Percentiles rank a stretch among this genome's conserved stretches.
Conservation (phyloP, 352 stramenopile species). For the Globisporangium takayamanum region DNA sequence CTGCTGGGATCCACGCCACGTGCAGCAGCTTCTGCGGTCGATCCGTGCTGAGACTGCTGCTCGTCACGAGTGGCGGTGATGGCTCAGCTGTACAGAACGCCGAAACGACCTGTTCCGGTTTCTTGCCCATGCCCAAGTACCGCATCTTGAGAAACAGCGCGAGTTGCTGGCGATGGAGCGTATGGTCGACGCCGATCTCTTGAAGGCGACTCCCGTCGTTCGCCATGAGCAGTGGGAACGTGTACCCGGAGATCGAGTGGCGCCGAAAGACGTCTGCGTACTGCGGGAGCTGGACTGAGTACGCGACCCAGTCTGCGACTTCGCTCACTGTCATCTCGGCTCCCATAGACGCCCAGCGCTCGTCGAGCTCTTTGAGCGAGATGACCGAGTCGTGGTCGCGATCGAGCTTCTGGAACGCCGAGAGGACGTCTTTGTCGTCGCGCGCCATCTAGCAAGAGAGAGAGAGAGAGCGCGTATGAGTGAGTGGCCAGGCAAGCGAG, state of each 20-base stretch:
- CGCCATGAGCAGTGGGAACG: constrained; percentile 82
- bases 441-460: constrained; percentile 26
- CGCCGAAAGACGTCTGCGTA: constrained; percentile 71
- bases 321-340: constrained; percentile 85
- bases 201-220: constrained; percentile 62
- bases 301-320: constrained; percentile 77
- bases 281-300: constrained; percentile 74
- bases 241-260: constrained; percentile 83
- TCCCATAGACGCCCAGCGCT: constrained; percentile 68
- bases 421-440: constrained; percentile 58
- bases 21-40: constrained; percentile 38
- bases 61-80: background rate
- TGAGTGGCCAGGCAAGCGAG: background rate
- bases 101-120: constrained; percentile 37
- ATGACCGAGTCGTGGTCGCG: constrained; percentile 75
- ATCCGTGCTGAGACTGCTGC: background rate
- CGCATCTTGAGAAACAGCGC: constrained; percentile 81
- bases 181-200: constrained; percentile 64
- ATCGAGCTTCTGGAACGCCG: constrained; percentile 73
- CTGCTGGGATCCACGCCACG: constrained; percentile 45
- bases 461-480: background rate
- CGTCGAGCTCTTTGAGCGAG: constrained; percentile 76
- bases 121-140: constrained; percentile 72
- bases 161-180: constrained; percentile 73
- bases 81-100: constrained; percentile 29